Percentiles rank a stretch among this genome's conserved stretches.
These are phyloP conservation scores for Aspergillus alliaceus DNA, from an alignment of 2,329 filamentous ascomycete species.

Conservation along the genomic window DNA sequence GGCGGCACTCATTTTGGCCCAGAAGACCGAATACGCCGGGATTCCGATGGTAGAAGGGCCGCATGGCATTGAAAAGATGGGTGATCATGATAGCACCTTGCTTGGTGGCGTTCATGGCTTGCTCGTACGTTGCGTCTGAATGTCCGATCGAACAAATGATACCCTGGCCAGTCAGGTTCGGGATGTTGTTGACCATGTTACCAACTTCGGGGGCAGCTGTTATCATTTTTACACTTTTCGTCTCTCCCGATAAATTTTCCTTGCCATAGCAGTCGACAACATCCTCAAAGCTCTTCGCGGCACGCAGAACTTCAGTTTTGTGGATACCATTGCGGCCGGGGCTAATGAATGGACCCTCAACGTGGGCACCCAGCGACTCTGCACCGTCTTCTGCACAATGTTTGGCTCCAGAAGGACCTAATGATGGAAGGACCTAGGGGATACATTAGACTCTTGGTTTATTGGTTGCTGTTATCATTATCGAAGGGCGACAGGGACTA, in stretches of 20 bases:
- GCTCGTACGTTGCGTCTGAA: conserved; percentile 82
- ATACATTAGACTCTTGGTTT: not conserved
- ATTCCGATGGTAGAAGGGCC: conserved; percentile 84
- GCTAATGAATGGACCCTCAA: conserved; percentile 85
- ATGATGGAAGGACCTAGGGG: conserved; percentile 64
- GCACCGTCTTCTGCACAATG: conserved; percentile 67
- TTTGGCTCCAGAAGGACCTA: conserved; percentile 67
- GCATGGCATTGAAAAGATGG: conserved; percentile 93
- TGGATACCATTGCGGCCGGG: conserved; percentile 85
- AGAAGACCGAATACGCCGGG: conserved; percentile 87
- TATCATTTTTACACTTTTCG: conserved; percentile 67
- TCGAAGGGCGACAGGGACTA: not conserved
- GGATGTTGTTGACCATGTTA: conserved; percentile 67
- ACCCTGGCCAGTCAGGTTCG: conserved; percentile 61
- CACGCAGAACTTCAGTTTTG: conserved; percentile 68
- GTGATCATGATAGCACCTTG: conserved; percentile 86
- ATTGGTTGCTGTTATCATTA: not conserved
- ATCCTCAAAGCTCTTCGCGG: conserved; percentile 64
- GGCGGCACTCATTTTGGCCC: conserved; percentile 59
- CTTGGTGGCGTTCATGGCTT: conserved; percentile 69
- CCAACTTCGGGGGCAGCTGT: conserved; percentile 83
- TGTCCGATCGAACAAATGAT: conserved; percentile 83
- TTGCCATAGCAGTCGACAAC: conserved; percentile 58
- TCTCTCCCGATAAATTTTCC: conserved; percentile 56
- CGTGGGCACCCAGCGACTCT: conserved; percentile 85